Evolutionary conservation across 805 yeast genomes (phyloP), one percentile per base, ranked within the genome.

Genomic region (Lipomyces starkeyi): DNA sequence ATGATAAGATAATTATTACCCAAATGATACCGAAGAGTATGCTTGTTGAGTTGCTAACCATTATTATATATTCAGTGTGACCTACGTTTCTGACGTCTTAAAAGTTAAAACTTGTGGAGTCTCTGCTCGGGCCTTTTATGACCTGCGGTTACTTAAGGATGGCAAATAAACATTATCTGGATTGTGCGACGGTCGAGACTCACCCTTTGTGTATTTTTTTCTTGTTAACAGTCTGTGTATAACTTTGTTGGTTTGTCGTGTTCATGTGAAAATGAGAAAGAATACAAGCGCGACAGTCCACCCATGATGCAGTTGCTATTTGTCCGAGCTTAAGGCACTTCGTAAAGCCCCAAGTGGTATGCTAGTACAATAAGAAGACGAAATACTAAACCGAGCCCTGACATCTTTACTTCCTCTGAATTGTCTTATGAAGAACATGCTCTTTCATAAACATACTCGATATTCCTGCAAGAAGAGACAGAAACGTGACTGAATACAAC

Each of bases 391-490:
- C n/a, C 2, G 2, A 2, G n/a, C 2, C 49, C 22, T 2, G 20
- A 17, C 8, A 3, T 8, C 8, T n/a, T n/a, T 43, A 43, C 49
- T 37, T 43, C 55, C 55, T 58, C 59, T 58, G 65, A 4, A 69
- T 61, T 20, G 43, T 61, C 54, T 34, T 52, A 54, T 69, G 72
- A 53, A 69, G 57, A 17, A 63, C 59, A n/a, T 66, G 70, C 59
- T 69, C 72, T 54, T 66, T 66, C 70, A 69, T 69, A 37, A 66
- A 59, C 63, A 69, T 14, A 14, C 68, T 61, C 5, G 72, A 58
- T 20, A 63, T 17, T 14, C 67, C 70, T 9, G 72, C 72, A 32
- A 64, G 57, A 32, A 60, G 52, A 14, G 72, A 61, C n/a, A 66
- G 49, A 49, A 64, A 58, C 17, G 67, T 64, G 49, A 64, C 64